Base-by-base conservation (phyloP, 2,329 filamentous ascomycete genomes). In the Ilyonectria destructans region DNA sequence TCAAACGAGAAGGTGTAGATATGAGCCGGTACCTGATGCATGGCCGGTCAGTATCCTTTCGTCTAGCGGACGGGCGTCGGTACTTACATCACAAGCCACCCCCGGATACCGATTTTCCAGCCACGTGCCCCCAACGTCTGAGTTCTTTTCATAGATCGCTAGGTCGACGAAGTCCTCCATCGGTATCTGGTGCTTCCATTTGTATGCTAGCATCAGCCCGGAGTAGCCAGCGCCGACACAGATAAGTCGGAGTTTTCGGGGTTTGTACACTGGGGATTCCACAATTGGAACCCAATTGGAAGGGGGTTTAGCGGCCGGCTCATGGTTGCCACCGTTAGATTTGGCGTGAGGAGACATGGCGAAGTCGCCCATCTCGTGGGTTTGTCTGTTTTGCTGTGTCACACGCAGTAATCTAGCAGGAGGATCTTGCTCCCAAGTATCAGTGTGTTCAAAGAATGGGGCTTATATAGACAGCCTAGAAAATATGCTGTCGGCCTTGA, bases 111-210 rank as follows among this genome's bases (percentile, higher is more conserved):
- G 46, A n/a, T 68, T 70, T 45, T 65, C 65, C 13, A 66, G 35
- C 65, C 70, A 70, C 6, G 68, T 70, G 13, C 70, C 70, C 5
- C 68, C 70, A 31, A 70, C 56, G 21, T 69, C 70, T 6, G 26
- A 12, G 49, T 69, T 70, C n/a, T n/a, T n/a, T n/a, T n/a, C n/a
- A n/a, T n/a, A n/a, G n/a, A n/a, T n/a, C n/a, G n/a, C n/a, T n/a
- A 68, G 48, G 15, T 70, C 65, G 29, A 72, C 37, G 17, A 54
- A 54, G 17, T 45, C 46, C 13, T 43, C 57, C 19, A 52, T 46
- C 3, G 31, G 17, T 1, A 40, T 46, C 33, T 65, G 17, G 35
- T 68, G 29, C 45, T 56, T 58, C 23, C 31, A 46, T 45, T 65
- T 52, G 40, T 65, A 58, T 2, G 58, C 62, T 6, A 65, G 9